These are phyloP conservation scores for Xylaria bambusicola DNA, from an alignment of 495 filamentous ascomycete species.

Conservation along the genomic window DNA sequence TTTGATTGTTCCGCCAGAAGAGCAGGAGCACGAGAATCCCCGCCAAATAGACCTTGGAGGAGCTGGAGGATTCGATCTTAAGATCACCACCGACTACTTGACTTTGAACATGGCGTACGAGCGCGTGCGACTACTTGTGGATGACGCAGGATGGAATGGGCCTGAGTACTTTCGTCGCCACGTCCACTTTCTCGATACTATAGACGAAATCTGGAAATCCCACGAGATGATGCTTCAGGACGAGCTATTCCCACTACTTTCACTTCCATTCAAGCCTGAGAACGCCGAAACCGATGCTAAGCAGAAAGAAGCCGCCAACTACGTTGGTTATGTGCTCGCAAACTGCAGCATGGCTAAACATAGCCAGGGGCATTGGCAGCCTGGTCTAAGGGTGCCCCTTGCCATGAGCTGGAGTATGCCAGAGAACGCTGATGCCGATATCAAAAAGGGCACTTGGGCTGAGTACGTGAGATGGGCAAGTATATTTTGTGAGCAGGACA, in stretches of 20 bases:
- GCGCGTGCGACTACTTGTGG: conserved; percentile 13
- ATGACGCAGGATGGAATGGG: conserved; percentile 19
- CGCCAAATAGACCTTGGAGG: not conserved
- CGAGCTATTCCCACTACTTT: conserved; percentile 15
- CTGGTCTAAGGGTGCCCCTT: not conserved
- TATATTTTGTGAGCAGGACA: conserved; percentile 25
- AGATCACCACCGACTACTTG: conserved; percentile 13
- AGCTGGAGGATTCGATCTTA: not conserved
- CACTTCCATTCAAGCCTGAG: conserved; percentile 8
- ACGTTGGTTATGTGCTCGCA: conserved; percentile 6
- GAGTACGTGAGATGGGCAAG: conserved; percentile 29
- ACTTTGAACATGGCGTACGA: conserved; percentile 17
- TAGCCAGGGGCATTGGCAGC: conserved; percentile 10
- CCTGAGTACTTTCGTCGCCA: conserved; percentile 14
- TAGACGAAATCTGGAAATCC: conserved; percentile 7
- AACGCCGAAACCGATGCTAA: not conserved
- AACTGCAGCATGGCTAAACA: conserved; percentile 17
- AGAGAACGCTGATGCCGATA: conserved; percentile 27
- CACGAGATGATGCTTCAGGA: conserved; percentile 7
- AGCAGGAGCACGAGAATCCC: not conserved
- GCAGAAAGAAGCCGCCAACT: conserved; percentile 17
- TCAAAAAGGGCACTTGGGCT: conserved; percentile 29
- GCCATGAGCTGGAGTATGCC: conserved; percentile 23
- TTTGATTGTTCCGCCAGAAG: not conserved
- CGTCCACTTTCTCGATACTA: not conserved